Percentiles rank a stretch among this genome's conserved stretches.
These are phyloP conservation scores for Fusarium pininemorale DNA, from an alignment of 2,329 filamentous ascomycete species.

Conservation along the genomic window DNA sequence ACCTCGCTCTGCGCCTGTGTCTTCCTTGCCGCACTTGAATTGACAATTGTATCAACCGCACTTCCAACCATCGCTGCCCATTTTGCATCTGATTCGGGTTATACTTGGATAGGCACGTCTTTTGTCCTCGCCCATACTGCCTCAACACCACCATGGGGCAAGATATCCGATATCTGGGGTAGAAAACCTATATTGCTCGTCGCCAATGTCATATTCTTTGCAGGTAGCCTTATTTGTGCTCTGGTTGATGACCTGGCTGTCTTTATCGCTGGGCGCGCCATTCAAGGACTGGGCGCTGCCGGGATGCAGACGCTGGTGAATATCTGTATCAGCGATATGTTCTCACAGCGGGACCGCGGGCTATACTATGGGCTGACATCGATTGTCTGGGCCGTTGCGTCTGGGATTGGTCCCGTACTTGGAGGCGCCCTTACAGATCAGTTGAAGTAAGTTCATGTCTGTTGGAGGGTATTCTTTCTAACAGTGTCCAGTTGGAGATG, in stretches of 20 bases:
- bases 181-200: conserved; percentile 62
- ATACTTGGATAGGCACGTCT: conserved; percentile 80
- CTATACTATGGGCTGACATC: conserved; percentile 71
- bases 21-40: conserved; percentile 59
- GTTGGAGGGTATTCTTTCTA: not conserved
- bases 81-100: conserved; percentile 70
- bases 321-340: conserved; percentile 63
- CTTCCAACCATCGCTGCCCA: conserved; percentile 68
- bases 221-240: conserved; percentile 60
- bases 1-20: conserved; percentile 51
- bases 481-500: conserved; percentile 49
- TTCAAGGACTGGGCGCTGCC: conserved; percentile 63
- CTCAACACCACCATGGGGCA: conserved; percentile 75
- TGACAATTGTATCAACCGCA: conserved; percentile 69
- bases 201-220: conserved; percentile 60
- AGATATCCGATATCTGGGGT: conserved; percentile 67
- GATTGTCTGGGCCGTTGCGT: conserved; percentile 73
- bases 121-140: conserved; percentile 77
- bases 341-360: conserved; percentile 52
- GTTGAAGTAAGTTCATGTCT: conserved; percentile 53
- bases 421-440: conserved; percentile 71
- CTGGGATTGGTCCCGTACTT: conserved; percentile 70
- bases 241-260: conserved; percentile 56
- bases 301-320: conserved; percentile 63
- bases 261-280: conserved; percentile 50